Conservation (phyloP, 1,284 basidiomycete species). For the Baeospora myosura region DNA sequence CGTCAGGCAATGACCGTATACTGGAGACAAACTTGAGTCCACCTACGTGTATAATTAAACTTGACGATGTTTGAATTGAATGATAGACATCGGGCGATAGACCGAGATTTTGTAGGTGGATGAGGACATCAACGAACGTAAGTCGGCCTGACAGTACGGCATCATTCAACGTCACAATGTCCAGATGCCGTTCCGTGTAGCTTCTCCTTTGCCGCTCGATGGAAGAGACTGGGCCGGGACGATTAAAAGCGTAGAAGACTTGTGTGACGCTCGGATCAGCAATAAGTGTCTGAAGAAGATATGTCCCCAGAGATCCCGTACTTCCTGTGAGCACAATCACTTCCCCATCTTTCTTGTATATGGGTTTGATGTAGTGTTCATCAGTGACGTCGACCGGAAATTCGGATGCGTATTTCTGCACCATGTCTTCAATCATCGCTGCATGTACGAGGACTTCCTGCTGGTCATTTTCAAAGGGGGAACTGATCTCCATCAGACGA, state of each 20-base stretch:
- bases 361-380: neutral
- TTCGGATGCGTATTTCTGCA: conserved; percentile 16
- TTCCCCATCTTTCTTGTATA: conserved; percentile 1
- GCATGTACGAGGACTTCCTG: conserved; percentile 7
- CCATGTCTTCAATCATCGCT: conserved; percentile 20
- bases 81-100: conserved; percentile 17
- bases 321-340: conserved; percentile 24
- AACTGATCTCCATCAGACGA: too few relatives aligned
- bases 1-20: too few relatives aligned
- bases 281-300: conserved; percentile 20
- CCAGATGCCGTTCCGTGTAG: conserved; percentile 25
- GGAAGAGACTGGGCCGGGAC: conserved; percentile 14
- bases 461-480: conserved; percentile 3
- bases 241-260: conserved; percentile 28
- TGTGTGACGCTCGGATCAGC: conserved; percentile 11
- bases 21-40: too few relatives aligned
- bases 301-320: conserved; percentile 23
- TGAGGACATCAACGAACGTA: conserved; percentile 22
- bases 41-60: conserved; percentile 11
- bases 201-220: conserved; percentile 18
- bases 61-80: conserved; percentile 17
- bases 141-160: conserved; percentile 26
- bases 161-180: conserved; percentile 19
- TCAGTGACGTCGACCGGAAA: too few relatives aligned
- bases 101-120: conserved; percentile 18